A percentile compares a stretch with the other conserved stretches of the same genome.
Conservation (phyloP, 2,329 filamentous ascomycete genomes). For the Rachicladosporium sp. region DNA sequence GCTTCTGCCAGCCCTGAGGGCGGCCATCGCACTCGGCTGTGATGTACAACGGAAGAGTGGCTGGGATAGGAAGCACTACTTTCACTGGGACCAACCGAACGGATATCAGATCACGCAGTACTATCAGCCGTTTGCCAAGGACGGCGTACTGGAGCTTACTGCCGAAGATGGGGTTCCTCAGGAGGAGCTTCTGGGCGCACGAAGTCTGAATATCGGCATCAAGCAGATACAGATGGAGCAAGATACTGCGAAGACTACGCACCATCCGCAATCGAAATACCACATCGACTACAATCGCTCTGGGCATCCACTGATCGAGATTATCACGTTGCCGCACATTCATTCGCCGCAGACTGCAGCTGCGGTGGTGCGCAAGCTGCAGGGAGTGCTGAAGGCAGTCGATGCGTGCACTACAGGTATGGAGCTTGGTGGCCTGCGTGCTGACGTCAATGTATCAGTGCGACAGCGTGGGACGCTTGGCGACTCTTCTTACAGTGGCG, state of each 20-base stretch:
- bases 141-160: conserved; percentile 59
- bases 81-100: conserved; percentile 94
- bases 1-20: conserved; percentile 78
- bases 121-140: conserved; percentile 58
- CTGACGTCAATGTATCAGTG: conserved; percentile 92
- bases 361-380: conserved; percentile 78
- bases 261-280: conserved; percentile 58
- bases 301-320: conserved; percentile 81
- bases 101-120: conserved; percentile 98
- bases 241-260: conserved; percentile 88
- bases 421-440: conserved; percentile 81
- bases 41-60: conserved; percentile 62
- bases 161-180: conserved; percentile 67
- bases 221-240: conserved; percentile 96
- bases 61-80: conserved; percentile 97
- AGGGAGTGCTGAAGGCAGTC: conserved; percentile 63
- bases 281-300: conserved; percentile 91
- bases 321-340: conserved; percentile 83
- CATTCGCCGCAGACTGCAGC: conserved; percentile 79
- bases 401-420: conserved; percentile 83
- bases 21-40: conserved; percentile 74
- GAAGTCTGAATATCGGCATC: conserved; percentile 63
- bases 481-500: conserved; percentile 41
- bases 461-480: conserved; percentile 37
- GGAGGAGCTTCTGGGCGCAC: conserved; percentile 54